Evolutionary conservation across 2,329 filamentous ascomycete genomes (phyloP).

Genomic region (Arachnopeziza araneosa): DNA sequence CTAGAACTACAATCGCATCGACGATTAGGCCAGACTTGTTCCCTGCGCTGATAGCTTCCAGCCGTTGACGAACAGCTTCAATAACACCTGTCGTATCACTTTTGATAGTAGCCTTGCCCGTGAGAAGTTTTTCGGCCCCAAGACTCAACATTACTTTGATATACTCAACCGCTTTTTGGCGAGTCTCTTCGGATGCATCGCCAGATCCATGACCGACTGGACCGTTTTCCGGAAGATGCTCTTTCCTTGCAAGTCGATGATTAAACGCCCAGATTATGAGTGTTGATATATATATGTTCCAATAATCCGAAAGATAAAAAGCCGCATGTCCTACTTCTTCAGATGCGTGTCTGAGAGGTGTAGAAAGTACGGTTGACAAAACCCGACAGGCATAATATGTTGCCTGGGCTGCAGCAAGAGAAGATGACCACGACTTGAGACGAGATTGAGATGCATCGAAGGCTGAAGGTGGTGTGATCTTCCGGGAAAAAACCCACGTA

Average conservation of each 20-base stretch:
- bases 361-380: slow-evolving; percentile 40
- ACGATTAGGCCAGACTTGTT: slow-evolving; percentile 44
- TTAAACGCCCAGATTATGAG: slow-evolving; percentile 56
- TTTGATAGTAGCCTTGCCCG: slow-evolving; percentile 32
- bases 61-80: slow-evolving; percentile 40
- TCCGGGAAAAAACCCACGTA: slow-evolving; percentile 52
- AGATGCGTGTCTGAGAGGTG: slow-evolving; percentile 13
- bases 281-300: slow-evolving; percentile 51
- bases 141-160: slow-evolving; percentile 36
- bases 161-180: slow-evolving; percentile 29
- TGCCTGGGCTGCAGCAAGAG: slow-evolving; percentile 41
- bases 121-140: slow-evolving; percentile 36
- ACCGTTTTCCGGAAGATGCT: slow-evolving; percentile 4
- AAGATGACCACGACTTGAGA: slow-evolving; percentile 42
- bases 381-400: slow-evolving; percentile 47
- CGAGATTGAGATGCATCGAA: slow-evolving; percentile 44
- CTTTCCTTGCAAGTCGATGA: slow-evolving; percentile 27
- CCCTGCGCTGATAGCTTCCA: slow-evolving; percentile 46
- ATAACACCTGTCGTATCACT: slow-evolving; percentile 42
- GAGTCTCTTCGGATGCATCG: slow-evolving; percentile 9
- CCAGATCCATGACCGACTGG: slow-evolving; percentile 4
- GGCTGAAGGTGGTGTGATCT: slow-evolving; percentile 39
- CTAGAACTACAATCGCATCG: slow-evolving; percentile 48
- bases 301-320: slow-evolving; percentile 42
- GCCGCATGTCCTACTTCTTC: slow-evolving; percentile 9